Evolutionary conservation across 257 asterid species (phyloP).

Genomic region (Scutellaria baicalensis): DNA sequence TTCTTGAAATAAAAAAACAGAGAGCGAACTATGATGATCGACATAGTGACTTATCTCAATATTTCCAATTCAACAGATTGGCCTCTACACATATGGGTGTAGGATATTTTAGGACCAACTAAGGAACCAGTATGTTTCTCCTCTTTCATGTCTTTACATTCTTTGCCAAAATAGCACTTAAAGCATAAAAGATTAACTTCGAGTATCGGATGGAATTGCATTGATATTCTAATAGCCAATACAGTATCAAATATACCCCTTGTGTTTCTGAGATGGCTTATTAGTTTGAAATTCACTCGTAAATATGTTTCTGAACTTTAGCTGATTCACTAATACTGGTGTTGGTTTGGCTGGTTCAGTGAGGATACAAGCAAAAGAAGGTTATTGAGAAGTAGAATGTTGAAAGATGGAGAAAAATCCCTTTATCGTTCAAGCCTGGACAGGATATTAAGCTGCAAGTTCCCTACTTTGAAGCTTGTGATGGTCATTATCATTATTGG

Average conservation of each 20-base stretch:
- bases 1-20: neutral
- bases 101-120: neutral
- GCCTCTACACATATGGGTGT: neutral
- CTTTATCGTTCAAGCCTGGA: constrained; percentile 47
- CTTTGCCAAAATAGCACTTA: neutral
- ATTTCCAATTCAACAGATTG: neutral
- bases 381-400: constrained; percentile 42
- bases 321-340: constrained; percentile 6
- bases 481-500: constrained; percentile 53
- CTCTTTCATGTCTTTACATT: neutral
- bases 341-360: constrained; percentile 30
- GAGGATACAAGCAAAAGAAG: constrained; percentile 64
- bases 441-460: constrained; percentile 46
- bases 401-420: constrained; percentile 55
- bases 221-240: neutral
- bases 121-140: neutral
- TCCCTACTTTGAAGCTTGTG: constrained; percentile 53
- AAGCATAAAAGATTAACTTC: neutral
- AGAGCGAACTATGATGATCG: neutral
- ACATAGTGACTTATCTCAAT: neutral
- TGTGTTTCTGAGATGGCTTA: neutral
- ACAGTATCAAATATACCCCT: neutral
- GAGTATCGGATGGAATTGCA: neutral
- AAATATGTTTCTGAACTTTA: neutral
- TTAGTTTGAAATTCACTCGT: neutral